Percentiles rank a stretch among this genome's conserved stretches.
phyloP scores from a whole-genome alignment of 495 filamentous ascomycete genomes.

The Hapsidospora chrysogenum region DNA sequence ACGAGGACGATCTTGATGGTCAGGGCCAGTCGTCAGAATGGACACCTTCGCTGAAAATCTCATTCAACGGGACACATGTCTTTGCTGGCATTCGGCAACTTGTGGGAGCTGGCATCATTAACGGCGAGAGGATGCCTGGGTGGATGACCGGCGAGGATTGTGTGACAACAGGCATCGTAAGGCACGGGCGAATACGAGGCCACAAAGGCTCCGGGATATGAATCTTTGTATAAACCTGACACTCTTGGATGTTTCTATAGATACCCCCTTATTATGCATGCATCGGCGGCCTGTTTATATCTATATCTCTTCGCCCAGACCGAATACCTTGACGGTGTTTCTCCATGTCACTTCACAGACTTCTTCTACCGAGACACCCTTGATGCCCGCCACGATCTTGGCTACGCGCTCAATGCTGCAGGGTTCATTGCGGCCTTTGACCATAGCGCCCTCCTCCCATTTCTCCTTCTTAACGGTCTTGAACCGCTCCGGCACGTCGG shows the following conservation, averaged over 20 bases:
- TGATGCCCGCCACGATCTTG: conserved; percentile 67
- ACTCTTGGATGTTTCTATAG: conserved; percentile 4
- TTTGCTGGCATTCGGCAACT: conserved; percentile 64
- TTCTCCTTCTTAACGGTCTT: conserved; percentile 79
- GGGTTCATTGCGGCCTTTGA: conserved; percentile 88
- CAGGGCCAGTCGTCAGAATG: background rate
- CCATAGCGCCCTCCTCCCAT: conserved; percentile 61
- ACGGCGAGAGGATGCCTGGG: conserved; percentile 63
- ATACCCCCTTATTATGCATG: too few relatives aligned
- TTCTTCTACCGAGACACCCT: conserved; percentile 60
- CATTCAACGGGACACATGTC: conserved; percentile 61
- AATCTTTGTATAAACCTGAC: too few relatives aligned
- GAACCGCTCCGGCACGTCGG: conserved; percentile 28
- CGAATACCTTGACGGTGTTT: conserved; percentile 71
- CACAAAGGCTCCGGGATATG: conserved; percentile 29
- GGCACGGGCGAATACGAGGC: conserved; percentile 38
- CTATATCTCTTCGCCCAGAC: conserved; percentile 30
- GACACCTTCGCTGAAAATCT: conserved; percentile 34
- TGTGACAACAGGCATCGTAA: conserved; percentile 53
- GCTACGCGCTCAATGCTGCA: conserved; percentile 73
- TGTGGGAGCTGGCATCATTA: conserved; percentile 54
- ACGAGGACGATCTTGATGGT: conserved; percentile 8
- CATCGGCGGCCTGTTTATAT: background rate
- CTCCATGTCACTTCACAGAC: conserved; percentile 76
- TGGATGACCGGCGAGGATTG: conserved; percentile 87